These are phyloP conservation scores for Oxalis stricta DNA, from an alignment of 441 rosid species.

Conservation along the genomic window DNA sequence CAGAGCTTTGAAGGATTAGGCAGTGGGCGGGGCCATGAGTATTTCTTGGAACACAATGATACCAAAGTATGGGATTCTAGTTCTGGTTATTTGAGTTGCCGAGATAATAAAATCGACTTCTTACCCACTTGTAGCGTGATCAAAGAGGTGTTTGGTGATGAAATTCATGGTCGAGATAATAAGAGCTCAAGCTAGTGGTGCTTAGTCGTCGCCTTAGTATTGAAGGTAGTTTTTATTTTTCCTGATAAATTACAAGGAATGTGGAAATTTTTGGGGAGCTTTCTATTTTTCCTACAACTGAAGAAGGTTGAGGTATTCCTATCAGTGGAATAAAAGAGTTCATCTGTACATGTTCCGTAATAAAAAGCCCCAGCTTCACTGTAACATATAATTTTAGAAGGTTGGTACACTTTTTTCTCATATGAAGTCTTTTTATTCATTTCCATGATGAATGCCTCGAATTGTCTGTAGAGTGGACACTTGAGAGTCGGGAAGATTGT, in stretches of 20 bases:
- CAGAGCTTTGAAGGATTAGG: slow-evolving; percentile 8
- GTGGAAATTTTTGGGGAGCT: not conserved
- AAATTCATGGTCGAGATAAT: slow-evolving; percentile 15
- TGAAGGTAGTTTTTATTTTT: not conserved
- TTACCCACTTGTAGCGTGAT: slow-evolving; percentile 43
- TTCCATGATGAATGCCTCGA: no score
- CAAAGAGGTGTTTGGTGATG: slow-evolving; percentile 43
- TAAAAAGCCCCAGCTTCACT: slow-evolving; percentile 4
- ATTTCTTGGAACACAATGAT: slow-evolving; percentile 16
- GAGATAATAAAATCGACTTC: slow-evolving; percentile 23
- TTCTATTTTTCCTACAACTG: not conserved
- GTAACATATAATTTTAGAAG: slow-evolving; percentile 8
- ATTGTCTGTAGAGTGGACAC: no score
- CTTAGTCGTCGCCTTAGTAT: not conserved
- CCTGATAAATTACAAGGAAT: not conserved
- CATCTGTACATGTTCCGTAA: not conserved
- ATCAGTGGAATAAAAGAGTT: not conserved
- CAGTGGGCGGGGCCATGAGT: slow-evolving; percentile 12
- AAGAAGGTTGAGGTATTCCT: not conserved
- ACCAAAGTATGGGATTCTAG: slow-evolving; percentile 27
- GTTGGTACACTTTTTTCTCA: no score
- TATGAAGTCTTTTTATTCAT: no score
- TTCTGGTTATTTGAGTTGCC: slow-evolving; percentile 17
- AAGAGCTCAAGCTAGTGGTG: slow-evolving; percentile 14
- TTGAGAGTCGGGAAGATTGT: not conserved